Base-by-base conservation (phyloP, 2,329 filamentous ascomycete genomes). In the Chaetomiaceae sp. region DNA sequence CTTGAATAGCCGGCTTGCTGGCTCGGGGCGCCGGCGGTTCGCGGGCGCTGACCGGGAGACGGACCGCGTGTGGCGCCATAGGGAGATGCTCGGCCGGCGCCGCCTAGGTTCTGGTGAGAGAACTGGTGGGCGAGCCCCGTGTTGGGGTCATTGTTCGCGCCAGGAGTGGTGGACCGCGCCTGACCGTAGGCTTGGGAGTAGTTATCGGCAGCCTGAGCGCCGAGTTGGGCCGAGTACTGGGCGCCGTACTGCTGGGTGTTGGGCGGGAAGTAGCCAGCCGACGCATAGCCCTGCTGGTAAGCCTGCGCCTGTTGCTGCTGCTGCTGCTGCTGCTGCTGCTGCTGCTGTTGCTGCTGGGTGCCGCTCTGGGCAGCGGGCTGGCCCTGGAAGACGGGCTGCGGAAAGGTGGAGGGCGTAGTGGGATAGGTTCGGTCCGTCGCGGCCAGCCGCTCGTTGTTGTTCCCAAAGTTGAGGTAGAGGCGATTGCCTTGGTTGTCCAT, bases 81-180 rank as follows among this genome's bases (percentile, higher is more conserved):
- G 39, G 82, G 80, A 50, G 80, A 81, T 24, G 76, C 76, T 56
- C 88, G 79, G 50, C 82, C 81, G 35, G 79, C 81, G 36, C 80
- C 84, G 50, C 86, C 84, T 33, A 97, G 77, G 66, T 96, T 95
- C 73, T 97, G 91, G 68, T 96, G 89, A 48, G 91, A 94, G 67
- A 97, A 95, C 66, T 98, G 93, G 65, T 96, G 88, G 50, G 90
- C 89, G 37, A 97, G 78, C 24, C 89, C 90, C 59, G 88, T 93
- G 58, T 91, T 94, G 57, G 84, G 86, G 62, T 96, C 89, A 60
- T 87, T 88, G 63, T 56, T 64, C 72, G 78, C 70, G 48, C 75
- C 78, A 5, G 79, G 77, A 3, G 78, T 75, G 58, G 74, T 75
- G 57, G 76, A 73, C 50, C 76, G 70, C 50, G 69, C 70, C 61